Percentiles rank a stretch among this genome's conserved stretches.
These are phyloP conservation scores for Aspergillus panamensis DNA, from an alignment of 495 filamentous ascomycete species.

Conservation along the genomic window DNA sequence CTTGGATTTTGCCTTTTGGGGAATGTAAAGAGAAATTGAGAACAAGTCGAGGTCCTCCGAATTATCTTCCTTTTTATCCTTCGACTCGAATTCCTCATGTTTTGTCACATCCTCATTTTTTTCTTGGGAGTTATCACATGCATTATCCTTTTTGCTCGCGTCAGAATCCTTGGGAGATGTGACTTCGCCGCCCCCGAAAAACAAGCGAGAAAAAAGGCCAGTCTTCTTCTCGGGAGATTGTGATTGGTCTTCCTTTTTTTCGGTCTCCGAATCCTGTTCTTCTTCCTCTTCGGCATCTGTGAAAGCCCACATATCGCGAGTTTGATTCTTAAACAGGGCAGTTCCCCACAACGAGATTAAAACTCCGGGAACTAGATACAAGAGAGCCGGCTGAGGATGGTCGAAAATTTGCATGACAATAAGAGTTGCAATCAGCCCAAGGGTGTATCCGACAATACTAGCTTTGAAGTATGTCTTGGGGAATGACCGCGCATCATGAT, in stretches of 20 bases:
- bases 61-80: conserved; percentile 10
- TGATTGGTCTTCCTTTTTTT: conserved; percentile 24
- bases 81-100: conserved; percentile 5
- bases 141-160: conserved; percentile 13
- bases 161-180: background rate
- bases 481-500: conserved; percentile 53
- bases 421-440: conserved; percentile 76
- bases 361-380: conserved; percentile 91
- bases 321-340: conserved; percentile 66
- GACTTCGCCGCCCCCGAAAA: conserved; percentile 20
- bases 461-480: conserved; percentile 87
- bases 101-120: conserved; percentile 8
- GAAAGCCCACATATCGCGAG: conserved; percentile 73
- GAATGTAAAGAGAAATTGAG: conserved; percentile 37
- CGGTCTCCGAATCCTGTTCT: conserved; percentile 22
- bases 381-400: conserved; percentile 84
- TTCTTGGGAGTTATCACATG: conserved; percentile 4
- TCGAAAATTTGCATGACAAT: conserved; percentile 70
- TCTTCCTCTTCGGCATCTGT: conserved; percentile 58
- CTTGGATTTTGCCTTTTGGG: conserved; percentile 21
- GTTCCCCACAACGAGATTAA: conserved; percentile 74
- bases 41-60: conserved; percentile 28
- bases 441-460: conserved; percentile 69
- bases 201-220: conserved; percentile 32
- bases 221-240: conserved; percentile 18